A percentile compares a stretch with the other conserved stretches of the same genome.
These are phyloP conservation scores for Styphnolobium japonicum DNA, from an alignment of 306 rosid genomes.

Conservation along the genomic window DNA sequence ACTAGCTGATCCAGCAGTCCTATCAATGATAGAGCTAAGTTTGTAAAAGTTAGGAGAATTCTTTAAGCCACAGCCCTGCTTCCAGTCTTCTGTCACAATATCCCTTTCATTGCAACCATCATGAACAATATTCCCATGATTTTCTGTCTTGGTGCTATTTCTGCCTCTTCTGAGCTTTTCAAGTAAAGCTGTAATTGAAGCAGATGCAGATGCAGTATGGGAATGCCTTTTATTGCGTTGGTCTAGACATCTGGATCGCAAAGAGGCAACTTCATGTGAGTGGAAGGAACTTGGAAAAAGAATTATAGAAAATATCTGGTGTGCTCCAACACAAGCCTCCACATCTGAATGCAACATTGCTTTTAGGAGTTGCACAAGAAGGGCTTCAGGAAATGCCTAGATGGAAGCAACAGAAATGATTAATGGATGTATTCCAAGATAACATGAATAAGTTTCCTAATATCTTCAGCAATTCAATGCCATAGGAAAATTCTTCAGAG, in stretches of 20 bases:
- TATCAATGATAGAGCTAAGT: conserved; percentile 67
- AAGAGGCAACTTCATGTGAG: conserved; percentile 49
- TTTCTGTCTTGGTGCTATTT: conserved; percentile 52
- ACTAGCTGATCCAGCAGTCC: conserved; percentile 53
- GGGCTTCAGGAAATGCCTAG: conserved; percentile 88
- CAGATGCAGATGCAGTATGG: conserved; percentile 70
- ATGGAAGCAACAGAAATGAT: conserved; percentile 13
- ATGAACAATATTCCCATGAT: conserved; percentile 29
- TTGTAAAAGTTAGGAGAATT: conserved; percentile 68
- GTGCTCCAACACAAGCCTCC: conserved; percentile 90
- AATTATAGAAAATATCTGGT: conserved; percentile 82
- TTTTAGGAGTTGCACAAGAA: conserved; percentile 82
- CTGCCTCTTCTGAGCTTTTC: conserved; percentile 84
- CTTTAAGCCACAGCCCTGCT: conserved; percentile 59
- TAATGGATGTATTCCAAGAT: neutral
- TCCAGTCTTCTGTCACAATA: conserved; percentile 55
- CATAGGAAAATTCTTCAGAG: neutral
- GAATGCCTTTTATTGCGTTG: conserved; percentile 62
- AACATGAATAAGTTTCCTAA: neutral
- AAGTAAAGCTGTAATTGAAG: conserved; percentile 86
- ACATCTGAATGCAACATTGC: conserved; percentile 83
- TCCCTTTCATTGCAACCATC: conserved; percentile 58
- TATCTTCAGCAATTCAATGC: neutral
- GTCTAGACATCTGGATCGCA: conserved; percentile 54
- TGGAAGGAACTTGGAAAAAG: conserved; percentile 67